Base-by-base conservation (phyloP, 1,139 yeast genomes). In the Geotrichum aggregatum region DNA sequence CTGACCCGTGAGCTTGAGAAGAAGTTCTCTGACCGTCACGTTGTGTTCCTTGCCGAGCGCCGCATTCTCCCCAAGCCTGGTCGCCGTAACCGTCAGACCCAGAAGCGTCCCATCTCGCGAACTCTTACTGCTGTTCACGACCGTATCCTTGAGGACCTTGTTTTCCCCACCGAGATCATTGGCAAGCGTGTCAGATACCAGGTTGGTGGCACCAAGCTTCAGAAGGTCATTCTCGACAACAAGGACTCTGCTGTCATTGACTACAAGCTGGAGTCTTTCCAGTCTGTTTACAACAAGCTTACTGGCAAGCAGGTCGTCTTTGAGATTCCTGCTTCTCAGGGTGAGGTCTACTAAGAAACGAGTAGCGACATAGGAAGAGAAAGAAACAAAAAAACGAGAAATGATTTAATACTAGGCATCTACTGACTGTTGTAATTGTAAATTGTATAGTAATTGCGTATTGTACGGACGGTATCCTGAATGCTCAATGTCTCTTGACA, bases 51-150 rank as follows among this genome's bases (percentile, higher is more conserved):
- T 73, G 98, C 98, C 73, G 98, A 92, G 83, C 89, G 98, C 83
- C 91, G 97, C 83, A 92, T 92, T 80, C 83, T 94, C 75, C 97
- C 98, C 81, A 91, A 89, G 84, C 88, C 88, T 72, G 70, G 72
- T 61, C 71, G 73, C 58, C 82, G 82, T 70, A 83, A 96, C 61
- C 87, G 91, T 83, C 86, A 84, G 76, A 79, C 77, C 70, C 98
- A 92, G 83, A 91, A 92, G 92, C 92, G 98, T 84, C 98, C 98
- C 77, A 87, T 96, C 83, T 91, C 98, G 71, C 89, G 98, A 86
- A 92, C 98, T 71, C 84, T 92, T 77, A 84, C 97, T 70, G 89
- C 98, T 72, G 98, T 92, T 67, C 98, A 92, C 78, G 98, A 92
- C 80, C 88, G 89, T 78, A 80, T 92, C 79, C 88, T 92, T 76